phyloP scores from a whole-genome alignment of 495 filamentous ascomycete genomes.

The Acidiella bohemica region DNA sequence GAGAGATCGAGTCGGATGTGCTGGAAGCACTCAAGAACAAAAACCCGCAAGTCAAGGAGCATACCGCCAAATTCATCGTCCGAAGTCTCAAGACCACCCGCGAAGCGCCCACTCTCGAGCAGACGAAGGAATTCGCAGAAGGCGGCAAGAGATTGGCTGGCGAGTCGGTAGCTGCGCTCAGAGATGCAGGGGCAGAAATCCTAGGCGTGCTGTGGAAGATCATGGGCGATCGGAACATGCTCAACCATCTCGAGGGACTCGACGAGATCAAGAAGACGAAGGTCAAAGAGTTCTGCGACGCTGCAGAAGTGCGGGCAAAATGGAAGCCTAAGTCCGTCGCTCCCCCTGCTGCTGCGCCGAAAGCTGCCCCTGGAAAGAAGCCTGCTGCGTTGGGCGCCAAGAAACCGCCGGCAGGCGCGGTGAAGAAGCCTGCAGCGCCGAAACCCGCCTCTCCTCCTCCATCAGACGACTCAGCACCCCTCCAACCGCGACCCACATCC shows the following conservation, averaged over 20 bases:
- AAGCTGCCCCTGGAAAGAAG: slow-evolving; percentile 31
- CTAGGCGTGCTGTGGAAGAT: slow-evolving; percentile 98
- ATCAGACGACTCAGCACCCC: slow-evolving; percentile 35
- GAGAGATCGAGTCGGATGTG: slow-evolving; percentile 81
- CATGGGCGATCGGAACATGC: slow-evolving; percentile 93
- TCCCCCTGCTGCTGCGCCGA: slow-evolving; percentile 41
- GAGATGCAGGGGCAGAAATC: slow-evolving; percentile 79
- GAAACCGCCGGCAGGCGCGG: slow-evolving; percentile 21
- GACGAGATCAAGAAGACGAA: slow-evolving; percentile 95
- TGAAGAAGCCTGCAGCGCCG: slow-evolving; percentile 42
- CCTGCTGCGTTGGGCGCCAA: slow-evolving; percentile 24
- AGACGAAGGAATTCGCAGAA: slow-evolving; percentile 75
- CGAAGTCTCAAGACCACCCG: slow-evolving; percentile 73
- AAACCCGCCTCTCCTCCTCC: slow-evolving; percentile 40
- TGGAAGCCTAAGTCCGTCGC: slow-evolving; percentile 80
- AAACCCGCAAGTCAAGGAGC: slow-evolving; percentile 93
- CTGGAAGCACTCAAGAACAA: slow-evolving; percentile 78
- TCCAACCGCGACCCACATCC: slow-evolving; percentile 45
- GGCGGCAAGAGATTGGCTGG: slow-evolving; percentile 75
- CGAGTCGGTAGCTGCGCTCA: slow-evolving; percentile 70
- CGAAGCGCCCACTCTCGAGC: slow-evolving; percentile 67
- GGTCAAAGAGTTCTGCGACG: slow-evolving; percentile 87
- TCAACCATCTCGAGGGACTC: slow-evolving; percentile 80
- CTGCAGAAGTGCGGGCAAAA: slow-evolving; percentile 90
- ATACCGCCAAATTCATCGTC: slow-evolving; percentile 80